A percentile compares a stretch with the other conserved stretches of the same genome.
These are phyloP conservation scores for Alectoria sarmentosa DNA, from an alignment of 495 filamentous ascomycete species.

Conservation along the genomic window DNA sequence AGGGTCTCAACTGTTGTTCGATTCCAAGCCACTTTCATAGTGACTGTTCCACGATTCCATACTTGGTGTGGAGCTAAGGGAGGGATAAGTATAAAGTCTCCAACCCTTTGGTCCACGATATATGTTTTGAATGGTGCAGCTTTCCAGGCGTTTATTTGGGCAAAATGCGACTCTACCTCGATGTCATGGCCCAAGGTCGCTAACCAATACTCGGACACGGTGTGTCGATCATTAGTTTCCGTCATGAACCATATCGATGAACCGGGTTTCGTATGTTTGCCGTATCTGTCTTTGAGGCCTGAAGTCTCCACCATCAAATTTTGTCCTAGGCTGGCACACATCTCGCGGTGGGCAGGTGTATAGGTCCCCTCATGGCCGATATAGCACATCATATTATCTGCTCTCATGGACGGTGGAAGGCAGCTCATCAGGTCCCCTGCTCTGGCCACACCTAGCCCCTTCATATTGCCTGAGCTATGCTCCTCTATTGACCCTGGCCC, in stretches of 20 bases:
- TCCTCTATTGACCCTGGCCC: slow-evolving; percentile 41
- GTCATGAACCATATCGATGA: slow-evolving; percentile 99
- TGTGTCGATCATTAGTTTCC: slow-evolving; percentile 75
- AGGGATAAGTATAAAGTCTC: slow-evolving; percentile 94
- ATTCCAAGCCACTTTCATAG: slow-evolving; percentile 98
- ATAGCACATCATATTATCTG: slow-evolving; percentile 97
- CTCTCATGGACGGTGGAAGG: slow-evolving; percentile 75
- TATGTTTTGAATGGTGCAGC: slow-evolving; percentile 87
- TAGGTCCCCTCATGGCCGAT: slow-evolving; percentile 97
- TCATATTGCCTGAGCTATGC: slow-evolving; percentile 26
- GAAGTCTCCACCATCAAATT: slow-evolving; percentile 97
- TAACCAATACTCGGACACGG: slow-evolving; percentile 87
- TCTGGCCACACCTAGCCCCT: slow-evolving; percentile 46
- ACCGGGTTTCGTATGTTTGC: slow-evolving; percentile 64
- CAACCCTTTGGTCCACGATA: slow-evolving; percentile 84
- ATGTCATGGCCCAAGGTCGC: slow-evolving; percentile 90
- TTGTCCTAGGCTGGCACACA: slow-evolving; percentile 93
- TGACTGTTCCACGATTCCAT: slow-evolving; percentile 93
- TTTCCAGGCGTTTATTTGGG: slow-evolving; percentile 87
- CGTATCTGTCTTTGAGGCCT: slow-evolving; percentile 46
- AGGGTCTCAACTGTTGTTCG: slow-evolving; percentile 89
- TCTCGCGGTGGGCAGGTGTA: slow-evolving; percentile 91
- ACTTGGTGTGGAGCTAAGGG: slow-evolving; percentile 96
- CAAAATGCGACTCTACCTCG: slow-evolving; percentile 93
- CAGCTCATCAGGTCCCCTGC: slow-evolving; percentile 92